A percentile compares a stretch with the other conserved stretches of the same genome.
Conservation (phyloP, 106 monocot species). For the Iris macrosiphon region DNA sequence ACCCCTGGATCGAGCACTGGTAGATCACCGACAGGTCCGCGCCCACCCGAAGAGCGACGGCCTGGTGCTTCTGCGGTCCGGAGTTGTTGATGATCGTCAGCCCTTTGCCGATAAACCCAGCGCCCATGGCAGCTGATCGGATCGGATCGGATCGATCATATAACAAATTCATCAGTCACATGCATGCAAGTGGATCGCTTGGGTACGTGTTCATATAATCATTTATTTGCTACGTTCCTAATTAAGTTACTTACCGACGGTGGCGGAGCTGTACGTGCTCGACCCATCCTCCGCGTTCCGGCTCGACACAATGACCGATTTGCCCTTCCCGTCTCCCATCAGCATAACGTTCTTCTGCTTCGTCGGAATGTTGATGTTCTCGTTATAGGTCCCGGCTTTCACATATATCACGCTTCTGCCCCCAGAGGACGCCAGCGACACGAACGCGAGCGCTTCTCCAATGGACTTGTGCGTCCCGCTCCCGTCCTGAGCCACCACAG, state of each 20-base stretch:
- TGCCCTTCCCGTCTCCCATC: constrained; percentile 80
- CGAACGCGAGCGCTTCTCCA: constrained; percentile 48
- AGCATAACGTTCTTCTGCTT: constrained; percentile 81
- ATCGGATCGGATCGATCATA: too few relatives aligned
- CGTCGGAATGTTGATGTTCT: constrained; percentile 43
- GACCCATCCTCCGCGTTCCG: constrained; percentile 34
- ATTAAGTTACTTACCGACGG: constrained; percentile 85
- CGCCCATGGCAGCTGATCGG: constrained; percentile 50
- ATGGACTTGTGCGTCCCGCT: constrained; percentile 61
- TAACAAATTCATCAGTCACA: too few relatives aligned
- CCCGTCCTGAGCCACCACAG: constrained; percentile 69
- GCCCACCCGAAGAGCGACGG: constrained; percentile 78
- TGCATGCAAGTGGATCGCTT: too few relatives aligned
- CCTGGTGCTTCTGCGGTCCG: constrained; percentile 57
- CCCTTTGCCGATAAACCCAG: constrained; percentile 71
- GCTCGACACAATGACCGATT: constrained; percentile 47
- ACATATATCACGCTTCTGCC: constrained; percentile 51
- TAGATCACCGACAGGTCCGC: constrained; percentile 50
- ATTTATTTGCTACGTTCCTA: too few relatives aligned
- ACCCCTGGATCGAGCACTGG: constrained; percentile 75
- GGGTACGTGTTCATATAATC: too few relatives aligned
- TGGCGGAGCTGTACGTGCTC: constrained; percentile 66
- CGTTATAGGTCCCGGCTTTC: constrained; percentile 70
- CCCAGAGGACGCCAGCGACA: constrained; percentile 2
- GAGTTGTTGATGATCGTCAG: constrained; percentile 71